Evolutionary conservation across 208 protist genomes (phyloP).

Genomic region (Novymonas esmeraldas): DNA sequence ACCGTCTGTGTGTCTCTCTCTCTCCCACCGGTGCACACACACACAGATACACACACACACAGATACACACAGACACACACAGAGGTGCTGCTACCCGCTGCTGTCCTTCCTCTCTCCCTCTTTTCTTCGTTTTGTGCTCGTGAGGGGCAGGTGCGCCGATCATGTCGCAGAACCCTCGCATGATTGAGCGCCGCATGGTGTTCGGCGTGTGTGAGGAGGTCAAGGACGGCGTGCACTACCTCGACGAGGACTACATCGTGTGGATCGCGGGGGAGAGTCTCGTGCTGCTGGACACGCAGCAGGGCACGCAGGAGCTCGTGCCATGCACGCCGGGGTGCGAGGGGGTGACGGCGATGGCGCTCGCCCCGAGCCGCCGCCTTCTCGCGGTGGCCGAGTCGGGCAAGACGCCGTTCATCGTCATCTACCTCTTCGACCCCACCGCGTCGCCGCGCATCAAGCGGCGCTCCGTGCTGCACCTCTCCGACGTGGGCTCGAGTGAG

Average conservation of each 20-base stretch:
- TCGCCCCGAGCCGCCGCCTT: slow-evolving; percentile 90
- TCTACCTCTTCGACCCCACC: slow-evolving; percentile 91
- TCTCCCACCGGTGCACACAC: too few relatives aligned
- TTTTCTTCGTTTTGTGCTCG: neutral
- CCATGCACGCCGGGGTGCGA: slow-evolving; percentile 85
- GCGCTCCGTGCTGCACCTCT: slow-evolving; percentile 83
- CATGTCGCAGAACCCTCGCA: slow-evolving; percentile 65
- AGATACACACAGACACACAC: too few relatives aligned
- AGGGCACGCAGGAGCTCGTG: slow-evolving; percentile 91
- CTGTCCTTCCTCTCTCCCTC: neutral
- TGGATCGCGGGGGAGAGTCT: slow-evolving; percentile 94
- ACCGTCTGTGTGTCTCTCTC: too few relatives aligned
- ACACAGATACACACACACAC: too few relatives aligned
- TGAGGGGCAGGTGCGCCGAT: neutral
- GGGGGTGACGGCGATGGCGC: slow-evolving; percentile 89
- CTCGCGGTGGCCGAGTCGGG: slow-evolving; percentile 94
- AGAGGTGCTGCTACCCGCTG: neutral
- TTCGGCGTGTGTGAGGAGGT: slow-evolving; percentile 95
- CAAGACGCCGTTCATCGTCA: slow-evolving; percentile 78
- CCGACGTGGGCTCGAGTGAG: slow-evolving; percentile 82
- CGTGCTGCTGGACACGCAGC: slow-evolving; percentile 92
- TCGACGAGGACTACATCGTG: slow-evolving; percentile 93
- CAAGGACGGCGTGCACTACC: slow-evolving; percentile 92
- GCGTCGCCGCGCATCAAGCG: slow-evolving; percentile 80
- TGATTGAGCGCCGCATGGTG: slow-evolving; percentile 89